Percentiles rank a stretch among this genome's conserved stretches.
Conservation (phyloP, 2,329 filamentous ascomycete species). For the Paraphaeosphaeria minitans region DNA sequence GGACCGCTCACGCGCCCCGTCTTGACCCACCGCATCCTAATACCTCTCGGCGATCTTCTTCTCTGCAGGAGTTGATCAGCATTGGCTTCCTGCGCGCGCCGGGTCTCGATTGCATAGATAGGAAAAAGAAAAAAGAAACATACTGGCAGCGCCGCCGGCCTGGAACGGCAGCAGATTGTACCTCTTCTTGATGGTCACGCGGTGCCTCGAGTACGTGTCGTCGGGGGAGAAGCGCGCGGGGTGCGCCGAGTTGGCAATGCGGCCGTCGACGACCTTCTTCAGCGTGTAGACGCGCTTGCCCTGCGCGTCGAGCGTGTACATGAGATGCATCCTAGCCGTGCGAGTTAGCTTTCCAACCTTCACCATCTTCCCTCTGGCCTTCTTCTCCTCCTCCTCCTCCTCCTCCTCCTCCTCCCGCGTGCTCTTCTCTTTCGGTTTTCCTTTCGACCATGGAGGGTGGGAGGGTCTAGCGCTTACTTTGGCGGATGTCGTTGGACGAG, state of each 20-base stretch:
- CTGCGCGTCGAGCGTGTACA: conserved; percentile 82
- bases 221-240: conserved; percentile 96
- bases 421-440: too few species aligned
- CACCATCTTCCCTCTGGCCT: not conserved
- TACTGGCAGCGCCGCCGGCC: conserved; percentile 56
- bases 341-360: not conserved
- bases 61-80: conserved; percentile 10
- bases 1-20: not conserved
- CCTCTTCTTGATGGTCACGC: conserved; percentile 92
- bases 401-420: not conserved
- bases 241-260: conserved; percentile 95
- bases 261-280: conserved; percentile 80
- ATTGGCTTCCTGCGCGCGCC: too few species aligned
- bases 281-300: conserved; percentile 95
- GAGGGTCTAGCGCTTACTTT: conserved; percentile 13
- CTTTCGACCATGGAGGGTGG: too few species aligned
- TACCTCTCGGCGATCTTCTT: conserved; percentile 15
- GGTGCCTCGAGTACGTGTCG: conserved; percentile 95
- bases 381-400: not conserved
- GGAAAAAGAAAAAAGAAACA: too few species aligned
- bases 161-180: conserved; percentile 88
- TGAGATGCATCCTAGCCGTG: conserved; percentile 66
- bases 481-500: conserved; percentile 3
- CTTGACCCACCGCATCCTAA: not conserved
- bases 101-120: too few species aligned